A percentile compares a stretch with the other conserved stretches of the same genome.
These are phyloP conservation scores for Rubia tinctorum DNA, from an alignment of 305 asterid species.

Conservation along the genomic window DNA sequence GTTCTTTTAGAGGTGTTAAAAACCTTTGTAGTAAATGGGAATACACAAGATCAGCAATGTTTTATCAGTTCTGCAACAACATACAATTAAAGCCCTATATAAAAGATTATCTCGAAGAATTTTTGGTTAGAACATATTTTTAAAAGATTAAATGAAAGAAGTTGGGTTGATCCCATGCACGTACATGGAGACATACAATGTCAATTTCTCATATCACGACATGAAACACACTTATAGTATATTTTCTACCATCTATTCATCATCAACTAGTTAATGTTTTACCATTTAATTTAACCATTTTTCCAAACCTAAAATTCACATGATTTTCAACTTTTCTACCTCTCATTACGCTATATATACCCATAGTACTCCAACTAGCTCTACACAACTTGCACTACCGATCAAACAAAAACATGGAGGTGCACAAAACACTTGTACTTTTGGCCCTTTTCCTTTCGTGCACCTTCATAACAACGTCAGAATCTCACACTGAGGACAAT, in stretches of 20 bases:
- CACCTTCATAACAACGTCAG: slow-evolving; percentile 3
- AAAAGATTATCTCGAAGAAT: too few species aligned
- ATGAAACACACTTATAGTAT: too few species aligned
- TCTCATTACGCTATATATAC: neutral
- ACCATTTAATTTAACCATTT: neutral
- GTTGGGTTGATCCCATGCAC: too few species aligned
- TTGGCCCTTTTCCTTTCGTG: slow-evolving; percentile 24
- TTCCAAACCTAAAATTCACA: neutral
- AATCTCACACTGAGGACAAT: slow-evolving; percentile 13
- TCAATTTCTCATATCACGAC: too few species aligned
- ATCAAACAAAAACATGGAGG: neutral
- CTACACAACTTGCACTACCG: neutral
- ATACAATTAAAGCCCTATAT: too few species aligned
- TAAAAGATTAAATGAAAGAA: too few species aligned
- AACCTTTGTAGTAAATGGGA: too few species aligned
- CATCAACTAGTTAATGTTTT: neutral
- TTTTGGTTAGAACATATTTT: too few species aligned
- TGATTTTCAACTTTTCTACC: neutral
- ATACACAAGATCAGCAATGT: too few species aligned
- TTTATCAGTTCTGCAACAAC: too few species aligned
- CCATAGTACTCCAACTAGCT: neutral
- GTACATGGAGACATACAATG: too few species aligned
- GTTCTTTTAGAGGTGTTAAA: too few species aligned
- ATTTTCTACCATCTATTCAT: neutral
- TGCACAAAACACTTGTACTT: slow-evolving; percentile 3